Percentiles rank a stretch among this genome's conserved stretches.
Conservation (phyloP, 495 filamentous ascomycete species). For the Aspergillus bertholletiae region DNA sequence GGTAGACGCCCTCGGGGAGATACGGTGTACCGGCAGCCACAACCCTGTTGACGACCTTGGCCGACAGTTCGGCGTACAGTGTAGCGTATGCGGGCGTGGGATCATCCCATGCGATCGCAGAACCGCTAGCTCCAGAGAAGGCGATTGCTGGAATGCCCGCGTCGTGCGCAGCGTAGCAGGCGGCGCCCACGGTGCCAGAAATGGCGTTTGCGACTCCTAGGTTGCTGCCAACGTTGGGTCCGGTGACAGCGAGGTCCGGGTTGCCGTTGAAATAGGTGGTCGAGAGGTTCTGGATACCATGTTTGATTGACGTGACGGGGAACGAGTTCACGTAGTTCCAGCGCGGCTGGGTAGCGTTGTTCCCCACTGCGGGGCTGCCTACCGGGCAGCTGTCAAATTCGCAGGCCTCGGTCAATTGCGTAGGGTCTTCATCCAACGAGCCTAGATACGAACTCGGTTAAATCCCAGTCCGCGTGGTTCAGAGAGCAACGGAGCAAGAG, state of each 20-base stretch:
- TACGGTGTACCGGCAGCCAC: conserved; percentile 55
- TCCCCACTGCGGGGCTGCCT: conserved; percentile 49
- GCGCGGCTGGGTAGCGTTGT: conserved; percentile 51
- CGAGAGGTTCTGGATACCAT: conserved; percentile 55
- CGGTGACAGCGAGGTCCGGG: conserved; percentile 59
- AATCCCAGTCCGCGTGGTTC: background rate
- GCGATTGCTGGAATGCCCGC: conserved; percentile 59
- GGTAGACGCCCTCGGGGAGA: conserved; percentile 53
- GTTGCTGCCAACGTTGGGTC: conserved; percentile 62
- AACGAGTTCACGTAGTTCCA: conserved; percentile 70
- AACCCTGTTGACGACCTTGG: conserved; percentile 51
- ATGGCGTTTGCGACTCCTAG: conserved; percentile 48
- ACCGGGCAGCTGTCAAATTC: conserved; percentile 57
- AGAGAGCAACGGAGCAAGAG: background rate
- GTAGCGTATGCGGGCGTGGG: conserved; percentile 46
- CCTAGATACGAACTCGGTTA: conserved; percentile 26
- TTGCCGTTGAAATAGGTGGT: conserved; percentile 46
- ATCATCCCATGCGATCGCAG: conserved; percentile 49
- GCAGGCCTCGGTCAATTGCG: conserved; percentile 41
- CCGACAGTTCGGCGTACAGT: conserved; percentile 59
- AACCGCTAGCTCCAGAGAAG: conserved; percentile 53
- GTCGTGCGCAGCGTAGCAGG: conserved; percentile 52
- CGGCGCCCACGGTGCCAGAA: conserved; percentile 62
- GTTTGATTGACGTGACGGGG: conserved; percentile 60
- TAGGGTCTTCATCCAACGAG: conserved; percentile 49